Evolutionary conservation across 2,329 filamentous ascomycete genomes (phyloP), one percentile per base, ranked within the genome.

Genomic region (Sordariomycetes sp.): DNA sequence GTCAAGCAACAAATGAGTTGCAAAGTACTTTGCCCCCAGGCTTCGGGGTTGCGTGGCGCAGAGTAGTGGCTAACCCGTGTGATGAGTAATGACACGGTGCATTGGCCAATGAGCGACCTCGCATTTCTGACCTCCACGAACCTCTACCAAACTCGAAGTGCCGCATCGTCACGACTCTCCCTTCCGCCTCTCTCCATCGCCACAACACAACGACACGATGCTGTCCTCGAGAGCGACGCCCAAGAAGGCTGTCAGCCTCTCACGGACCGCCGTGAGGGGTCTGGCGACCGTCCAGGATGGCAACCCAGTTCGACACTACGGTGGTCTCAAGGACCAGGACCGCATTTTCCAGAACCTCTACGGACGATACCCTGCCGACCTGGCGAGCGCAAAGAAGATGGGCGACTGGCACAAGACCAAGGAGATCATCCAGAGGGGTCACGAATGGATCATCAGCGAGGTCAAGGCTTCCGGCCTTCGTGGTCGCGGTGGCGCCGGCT

Each of bases 331-430:
- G 66, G 92, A 98, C 60, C 87, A 96, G 68, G 92, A 98, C 67
- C 81, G 92, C 52, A 98, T 98, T 64, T 98, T 98, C 68, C 88
- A 94, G 69, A 98, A 98, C 67, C 74, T 98, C 39, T 98, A 98
- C 68, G 81, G 86, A 53, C 86, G 92, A 57, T 86, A 86, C 66
- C 87, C 86, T 34, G 75, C 87, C 42, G 88, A 95, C 60, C 67
- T 98, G 49, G 90, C 92, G 70, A 86, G 79, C 55, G 88, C 92
- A 35, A 88, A 86, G 80, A 94, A 94, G 68, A 94, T 94, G 73
- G 92, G 92, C 49, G 92, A 96, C 63, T 98, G 92, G 92, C 79
- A 98, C 70, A 94, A 93, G 75, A 98, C 92, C 36, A 98, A 98
- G 75, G 92, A 98, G 61, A 98, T 98, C 38, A 63, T 98, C 39